Evolutionary conservation across 495 filamentous ascomycete genomes (phyloP), one percentile per base, ranked within the genome.

Genomic region (Daldinia vernicosa): DNA sequence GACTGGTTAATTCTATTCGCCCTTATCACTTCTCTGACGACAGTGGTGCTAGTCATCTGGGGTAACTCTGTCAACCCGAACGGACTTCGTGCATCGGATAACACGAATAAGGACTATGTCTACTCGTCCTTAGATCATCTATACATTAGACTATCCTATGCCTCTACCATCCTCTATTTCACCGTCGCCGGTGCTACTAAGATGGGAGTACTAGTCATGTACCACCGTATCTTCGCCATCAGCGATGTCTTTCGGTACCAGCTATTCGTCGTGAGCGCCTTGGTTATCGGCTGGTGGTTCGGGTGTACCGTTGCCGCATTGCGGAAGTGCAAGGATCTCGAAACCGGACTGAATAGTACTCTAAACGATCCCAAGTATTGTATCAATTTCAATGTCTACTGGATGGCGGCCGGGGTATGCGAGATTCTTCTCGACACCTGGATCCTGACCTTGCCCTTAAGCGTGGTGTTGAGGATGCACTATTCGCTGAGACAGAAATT

Each of bases 81-180:
- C 12, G 68, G 68, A 24, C 45, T 64, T 4, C 40, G 53, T 32
- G 56, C 70, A 8, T 62, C 61, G 0, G 74, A 74, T 8, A 70
- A 70, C 52, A 62, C 56, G 1, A 67, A 75, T 30, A 72, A 63
- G 0, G 17, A 55, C 15, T 75, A 75, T 19, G 45, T 53, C 12
- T 88, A 88, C 52, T 84, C 83, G 1, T 58, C 78, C 0, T 82
- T 86, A 54, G 87, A 87, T 35, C 83, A 84, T 24, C 47, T 88
- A 30, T 86, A 87, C 68, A 64, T 87, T 8, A 53, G 70, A 57
- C 59, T 76, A 15, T 45, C 65, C 8, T 73, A 71, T 37, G 26
- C 66, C 17, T 76, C 69, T 43, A 74, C 77, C 54, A 57, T 78
- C 33, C 70, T 82, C 9, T 82, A 82, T 70, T 76, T 77, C 45